Evolutionary conservation across 306 rosid species (phyloP), one percentile per base, ranked within the genome.

Genomic region (Datisca glomerata): DNA sequence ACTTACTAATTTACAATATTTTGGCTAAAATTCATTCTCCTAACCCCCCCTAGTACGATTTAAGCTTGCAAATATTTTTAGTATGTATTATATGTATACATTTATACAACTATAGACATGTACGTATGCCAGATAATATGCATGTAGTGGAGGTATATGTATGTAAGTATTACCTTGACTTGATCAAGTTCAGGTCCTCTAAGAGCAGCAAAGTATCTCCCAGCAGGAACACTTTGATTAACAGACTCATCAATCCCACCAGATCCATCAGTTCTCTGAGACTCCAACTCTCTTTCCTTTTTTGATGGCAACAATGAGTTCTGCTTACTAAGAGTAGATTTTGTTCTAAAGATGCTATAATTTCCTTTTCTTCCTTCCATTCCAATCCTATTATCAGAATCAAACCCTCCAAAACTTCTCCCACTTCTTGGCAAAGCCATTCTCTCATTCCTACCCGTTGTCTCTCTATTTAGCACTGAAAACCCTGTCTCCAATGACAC

Each of bases 171-270:
- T 14, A 85, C 96, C 93, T 74, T 85, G 69, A 85, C 82, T 80
- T 80, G 62, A 21, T 85, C 93, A n/a, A 85, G 69, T 51, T 81
- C 96, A 35, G 96, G 89, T 23, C 96, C 96, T 57, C 68, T 78
- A 31, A 85, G 93, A 23, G 96, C 96, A 41, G 85, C 93, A n/a
- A 67, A 77, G 59, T 78, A 78, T 63, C 93, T 80, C 16, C 82
- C 89, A 21, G 69, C 96, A 28, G 96, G 82, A 72, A 85, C 96
- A 42, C 80, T 80, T 43, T 42, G 29, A 31, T 78, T 53, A 21
- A 59, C 66, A 21, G 76, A 80, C 17, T 85, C 82, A 53, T 77
- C 76, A 44, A 21, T 45, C 38, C 43, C 85, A 49, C 7, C 52
- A 9, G 51, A 52, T 12, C 31, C 63, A 49, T 57, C 39, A 41